Evolutionary conservation across 75 land plant species (phyloP).

Genomic region (Cupressus sempervirens): DNA sequence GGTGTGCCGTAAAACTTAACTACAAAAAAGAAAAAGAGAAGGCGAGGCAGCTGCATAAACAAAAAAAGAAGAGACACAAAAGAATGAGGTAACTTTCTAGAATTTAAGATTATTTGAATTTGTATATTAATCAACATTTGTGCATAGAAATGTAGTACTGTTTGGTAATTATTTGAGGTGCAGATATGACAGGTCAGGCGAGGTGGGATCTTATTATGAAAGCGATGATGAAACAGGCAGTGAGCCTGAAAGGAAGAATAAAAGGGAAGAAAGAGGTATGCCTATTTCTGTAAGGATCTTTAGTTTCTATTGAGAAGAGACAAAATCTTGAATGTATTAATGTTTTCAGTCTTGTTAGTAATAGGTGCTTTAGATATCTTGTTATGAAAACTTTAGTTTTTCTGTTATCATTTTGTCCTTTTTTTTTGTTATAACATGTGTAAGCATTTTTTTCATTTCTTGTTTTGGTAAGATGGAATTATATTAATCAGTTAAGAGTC

Average conservation of each 20-base stretch:
- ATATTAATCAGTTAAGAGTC: neutral
- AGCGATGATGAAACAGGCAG: neutral
- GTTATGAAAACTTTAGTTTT: neutral
- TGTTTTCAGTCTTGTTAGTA: neutral
- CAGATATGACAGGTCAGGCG: neutral
- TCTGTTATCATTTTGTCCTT: neutral
- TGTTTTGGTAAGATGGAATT: neutral
- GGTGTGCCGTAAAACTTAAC: constrained; percentile 35
- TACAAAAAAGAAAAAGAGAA: constrained; percentile 39
- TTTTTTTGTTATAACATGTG: neutral
- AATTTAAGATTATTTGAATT: neutral
- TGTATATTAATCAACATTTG: neutral
- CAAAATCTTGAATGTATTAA: neutral
- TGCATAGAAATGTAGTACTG: neutral
- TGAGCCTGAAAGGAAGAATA: neutral
- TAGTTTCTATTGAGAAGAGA: neutral
- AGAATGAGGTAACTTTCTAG: constrained; percentile 1
- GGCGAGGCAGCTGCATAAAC: neutral
- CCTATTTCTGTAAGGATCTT: neutral
- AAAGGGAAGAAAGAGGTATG: constrained; percentile 8
- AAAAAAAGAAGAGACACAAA: neutral
- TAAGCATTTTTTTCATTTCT: neutral
- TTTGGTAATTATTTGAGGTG: neutral
- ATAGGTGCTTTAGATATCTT: neutral
- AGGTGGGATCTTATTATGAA: neutral